Evolutionary conservation across 495 filamentous ascomycete genomes (phyloP).

Genomic region (Pseudomonodictys pantanalensis): DNA sequence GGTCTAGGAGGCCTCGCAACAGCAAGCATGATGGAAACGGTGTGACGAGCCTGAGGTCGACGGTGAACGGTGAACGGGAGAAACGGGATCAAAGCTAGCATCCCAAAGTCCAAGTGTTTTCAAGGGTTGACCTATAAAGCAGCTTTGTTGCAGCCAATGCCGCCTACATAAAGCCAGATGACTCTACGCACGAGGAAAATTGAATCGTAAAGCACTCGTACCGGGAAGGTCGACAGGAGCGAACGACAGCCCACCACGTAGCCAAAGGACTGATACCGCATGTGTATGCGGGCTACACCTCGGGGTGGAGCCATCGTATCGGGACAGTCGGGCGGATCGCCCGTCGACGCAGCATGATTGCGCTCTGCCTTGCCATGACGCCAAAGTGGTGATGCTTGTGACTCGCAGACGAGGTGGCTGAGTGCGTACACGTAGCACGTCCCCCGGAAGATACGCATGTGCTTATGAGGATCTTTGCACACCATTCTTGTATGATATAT

Average conservation of each 20-base stretch:
- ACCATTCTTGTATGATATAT: too few relatives aligned
- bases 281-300: background rate
- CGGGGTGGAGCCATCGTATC: background rate
- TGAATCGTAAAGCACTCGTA: background rate
- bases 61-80: background rate
- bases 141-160: too few relatives aligned
- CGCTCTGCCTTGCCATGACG: too few relatives aligned
- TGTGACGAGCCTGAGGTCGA: background rate
- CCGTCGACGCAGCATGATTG: too few relatives aligned
- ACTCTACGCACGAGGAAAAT: background rate
- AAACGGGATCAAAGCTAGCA: background rate
- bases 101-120: too few relatives aligned
- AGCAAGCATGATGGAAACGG: background rate
- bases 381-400: too few relatives aligned
- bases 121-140: too few relatives aligned
- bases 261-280: background rate
- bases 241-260: background rate
- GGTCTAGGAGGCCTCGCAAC: background rate
- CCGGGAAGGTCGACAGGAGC: background rate
- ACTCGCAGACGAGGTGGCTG: too few relatives aligned
- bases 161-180: background rate
- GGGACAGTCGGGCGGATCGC: background rate
- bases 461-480: too few relatives aligned
- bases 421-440: too few relatives aligned
- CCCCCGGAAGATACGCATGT: too few relatives aligned